Conservation (phyloP, 805 yeast genomes). For the Wickerhamiella slavikovae region DNA sequence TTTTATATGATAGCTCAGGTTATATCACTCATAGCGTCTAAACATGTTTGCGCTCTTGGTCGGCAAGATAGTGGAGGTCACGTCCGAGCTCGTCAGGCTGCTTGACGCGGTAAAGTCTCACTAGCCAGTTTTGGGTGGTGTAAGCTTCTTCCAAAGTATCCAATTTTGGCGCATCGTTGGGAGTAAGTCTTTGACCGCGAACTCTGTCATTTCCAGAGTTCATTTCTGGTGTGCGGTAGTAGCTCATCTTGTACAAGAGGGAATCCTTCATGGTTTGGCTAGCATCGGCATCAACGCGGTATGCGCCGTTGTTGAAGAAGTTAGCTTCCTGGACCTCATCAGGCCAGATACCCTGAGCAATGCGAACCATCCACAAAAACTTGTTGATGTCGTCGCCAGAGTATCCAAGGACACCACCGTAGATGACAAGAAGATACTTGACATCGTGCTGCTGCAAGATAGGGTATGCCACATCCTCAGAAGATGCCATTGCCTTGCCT, state of each 20-base stretch:
- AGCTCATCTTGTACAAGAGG: constrained; percentile 86
- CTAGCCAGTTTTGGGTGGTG: constrained; percentile 93
- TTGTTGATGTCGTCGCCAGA: constrained; percentile 94
- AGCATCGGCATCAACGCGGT: constrained; percentile 66
- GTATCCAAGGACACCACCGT: constrained; percentile 86
- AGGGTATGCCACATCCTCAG: constrained; percentile 74
- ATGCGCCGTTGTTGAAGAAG: constrained; percentile 78
- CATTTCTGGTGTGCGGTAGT: constrained; percentile 62
- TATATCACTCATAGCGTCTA: too few relatives aligned
- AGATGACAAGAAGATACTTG: constrained; percentile 78
- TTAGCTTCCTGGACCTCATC: constrained; percentile 82
- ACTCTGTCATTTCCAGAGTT: constrained; percentile 59
- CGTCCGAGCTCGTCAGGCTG: constrained; percentile 78
- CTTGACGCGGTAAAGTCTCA: constrained; percentile 80
- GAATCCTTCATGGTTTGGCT: constrained; percentile 73
- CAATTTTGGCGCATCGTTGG: constrained; percentile 28
- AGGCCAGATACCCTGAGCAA: constrained; percentile 99
- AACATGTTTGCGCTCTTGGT: constrained; percentile 1
- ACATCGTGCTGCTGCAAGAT: constrained; percentile 82
- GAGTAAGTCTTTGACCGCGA: constrained; percentile 57
- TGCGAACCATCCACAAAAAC: constrained; percentile 96
- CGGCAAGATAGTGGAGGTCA: constrained; percentile 18
- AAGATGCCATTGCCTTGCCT: constrained; percentile 90
- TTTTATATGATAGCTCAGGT: too few relatives aligned
- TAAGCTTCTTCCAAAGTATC: constrained; percentile 81